A percentile compares a stretch with the other conserved stretches of the same genome.
phyloP scores from a whole-genome alignment of 2,329 filamentous ascomycete species.

The Myriosclerotinia curreyana region DNA sequence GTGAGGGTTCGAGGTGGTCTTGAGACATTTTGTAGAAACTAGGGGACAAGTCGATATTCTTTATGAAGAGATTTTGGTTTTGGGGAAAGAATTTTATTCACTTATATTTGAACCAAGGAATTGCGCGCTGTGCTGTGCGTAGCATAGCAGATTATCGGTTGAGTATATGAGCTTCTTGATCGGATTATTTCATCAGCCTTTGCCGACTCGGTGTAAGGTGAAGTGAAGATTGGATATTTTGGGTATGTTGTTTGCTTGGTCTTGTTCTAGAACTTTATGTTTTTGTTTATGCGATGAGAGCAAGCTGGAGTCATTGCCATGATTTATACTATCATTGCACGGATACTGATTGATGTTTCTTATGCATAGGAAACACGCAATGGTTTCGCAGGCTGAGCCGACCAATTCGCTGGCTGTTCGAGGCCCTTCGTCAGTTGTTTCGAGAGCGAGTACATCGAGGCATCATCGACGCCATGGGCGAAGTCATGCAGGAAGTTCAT shows the following conservation, averaged over 20 bases:
- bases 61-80: neutral
- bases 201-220: conserved; percentile 16
- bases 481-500: conserved; percentile 66
- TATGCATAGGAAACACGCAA: conserved; percentile 36
- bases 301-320: neutral
- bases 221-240: conserved; percentile 7
- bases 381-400: conserved; percentile 56
- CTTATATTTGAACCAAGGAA: conserved; percentile 1
- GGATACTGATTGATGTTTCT: conserved; percentile 10
- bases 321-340: neutral
- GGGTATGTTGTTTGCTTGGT: conserved; percentile 15
- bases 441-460: conserved; percentile 45
- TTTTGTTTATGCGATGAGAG: conserved; percentile 6
- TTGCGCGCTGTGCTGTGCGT: conserved; percentile 17
- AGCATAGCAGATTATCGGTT: conserved; percentile 10
- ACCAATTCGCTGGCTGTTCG: conserved; percentile 55
- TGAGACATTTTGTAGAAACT: conserved; percentile 21
- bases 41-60: conserved; percentile 8
- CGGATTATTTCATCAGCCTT: conserved; percentile 11
- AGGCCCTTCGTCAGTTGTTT: conserved; percentile 59
- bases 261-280: neutral
- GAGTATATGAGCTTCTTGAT: conserved; percentile 15
- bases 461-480: conserved; percentile 61
- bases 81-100: neutral
- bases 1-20: neutral